A percentile compares a stretch with the other conserved stretches of the same genome.
Evolutionary conservation across 2,329 filamentous ascomycete genomes (phyloP).

Genomic region (Neofusicoccum cordaticola): DNA sequence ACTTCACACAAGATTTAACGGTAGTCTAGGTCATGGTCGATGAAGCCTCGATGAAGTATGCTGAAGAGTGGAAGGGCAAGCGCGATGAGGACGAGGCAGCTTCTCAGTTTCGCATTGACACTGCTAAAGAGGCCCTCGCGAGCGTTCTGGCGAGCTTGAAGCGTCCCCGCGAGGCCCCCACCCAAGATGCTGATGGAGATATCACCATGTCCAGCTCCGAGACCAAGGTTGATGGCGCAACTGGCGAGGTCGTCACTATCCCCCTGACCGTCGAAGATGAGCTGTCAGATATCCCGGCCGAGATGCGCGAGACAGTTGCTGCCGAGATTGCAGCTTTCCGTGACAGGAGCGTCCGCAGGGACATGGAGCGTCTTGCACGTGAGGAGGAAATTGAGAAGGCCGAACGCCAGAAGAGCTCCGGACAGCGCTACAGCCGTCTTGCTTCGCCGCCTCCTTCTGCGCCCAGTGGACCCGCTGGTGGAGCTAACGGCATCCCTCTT

Average conservation of each 20-base stretch:
- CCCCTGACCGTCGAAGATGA: conserved; percentile 82
- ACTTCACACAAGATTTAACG: conserved; percentile 22
- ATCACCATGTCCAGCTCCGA: conserved; percentile 57
- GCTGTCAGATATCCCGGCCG: conserved; percentile 87
- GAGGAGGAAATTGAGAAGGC: conserved; percentile 92
- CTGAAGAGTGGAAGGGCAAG: conserved; percentile 74
- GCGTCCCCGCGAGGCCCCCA: conserved; percentile 53
- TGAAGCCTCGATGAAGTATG: conserved; percentile 75
- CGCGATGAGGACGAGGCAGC: conserved; percentile 62
- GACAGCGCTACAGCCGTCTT: conserved; percentile 61
- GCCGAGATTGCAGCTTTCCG: conserved; percentile 92
- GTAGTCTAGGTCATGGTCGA: conserved; percentile 64
- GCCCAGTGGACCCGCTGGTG: conserved; percentile 59
- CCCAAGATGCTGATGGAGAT: conserved; percentile 63
- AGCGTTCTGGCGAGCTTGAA: conserved; percentile 69
- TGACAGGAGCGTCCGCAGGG: conserved; percentile 82
- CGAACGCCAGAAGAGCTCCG: conserved; percentile 72
- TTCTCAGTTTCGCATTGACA: conserved; percentile 66
- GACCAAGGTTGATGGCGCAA: conserved; percentile 53
- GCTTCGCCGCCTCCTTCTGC: conserved; percentile 65
- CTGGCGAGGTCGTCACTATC: conserved; percentile 85
- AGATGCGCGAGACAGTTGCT: conserved; percentile 93
- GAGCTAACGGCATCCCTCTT: conserved; percentile 72
- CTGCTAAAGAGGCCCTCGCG: conserved; percentile 66
- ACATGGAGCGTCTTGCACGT: conserved; percentile 78